phyloP scores from a whole-genome alignment of 441 rosid species.

The Aquilaria agallochum region DNA sequence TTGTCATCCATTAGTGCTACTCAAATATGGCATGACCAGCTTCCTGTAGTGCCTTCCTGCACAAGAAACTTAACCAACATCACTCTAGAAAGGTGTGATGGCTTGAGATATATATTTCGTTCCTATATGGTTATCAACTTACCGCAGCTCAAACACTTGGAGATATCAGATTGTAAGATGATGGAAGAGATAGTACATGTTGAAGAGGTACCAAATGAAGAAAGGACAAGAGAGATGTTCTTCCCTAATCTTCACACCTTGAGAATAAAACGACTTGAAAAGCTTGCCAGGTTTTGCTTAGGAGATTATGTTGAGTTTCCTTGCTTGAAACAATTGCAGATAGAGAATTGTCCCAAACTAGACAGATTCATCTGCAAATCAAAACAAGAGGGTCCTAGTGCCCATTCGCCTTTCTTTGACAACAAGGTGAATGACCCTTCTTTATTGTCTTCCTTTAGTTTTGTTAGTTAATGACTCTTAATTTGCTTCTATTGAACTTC shows the following conservation, averaged over 20 bases:
- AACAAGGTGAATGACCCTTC: neutral
- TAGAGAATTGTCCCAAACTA: constrained; percentile 12
- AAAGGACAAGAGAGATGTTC: neutral
- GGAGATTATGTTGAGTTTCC: constrained; percentile 8
- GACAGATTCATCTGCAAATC: constrained; percentile 7
- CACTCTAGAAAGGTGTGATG: constrained; percentile 7
- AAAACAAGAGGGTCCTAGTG: neutral
- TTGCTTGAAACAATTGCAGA: constrained; percentile 9
- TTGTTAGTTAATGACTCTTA: neutral
- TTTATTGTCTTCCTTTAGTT: neutral
- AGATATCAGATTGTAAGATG: constrained; percentile 5
- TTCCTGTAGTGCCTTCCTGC: constrained; percentile 2
- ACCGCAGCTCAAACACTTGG: constrained; percentile 3
- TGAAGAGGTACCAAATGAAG: neutral
- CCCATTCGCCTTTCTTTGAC: constrained; percentile 7
- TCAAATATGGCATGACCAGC: constrained; percentile 14
- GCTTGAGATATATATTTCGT: constrained; percentile 7
- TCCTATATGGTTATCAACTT: constrained; percentile 7
- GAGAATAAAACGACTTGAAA: constrained; percentile 9
- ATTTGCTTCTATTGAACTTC: neutral
- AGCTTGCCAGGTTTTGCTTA: constrained; percentile 7
- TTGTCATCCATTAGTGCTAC: constrained; percentile 1
- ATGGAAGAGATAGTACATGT: constrained; percentile 6
- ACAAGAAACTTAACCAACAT: constrained; percentile 11
- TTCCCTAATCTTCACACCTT: constrained; percentile 2